phyloP scores from a whole-genome alignment of 352 stramenopile species.

The Phytophthora macrochlamydospora region DNA sequence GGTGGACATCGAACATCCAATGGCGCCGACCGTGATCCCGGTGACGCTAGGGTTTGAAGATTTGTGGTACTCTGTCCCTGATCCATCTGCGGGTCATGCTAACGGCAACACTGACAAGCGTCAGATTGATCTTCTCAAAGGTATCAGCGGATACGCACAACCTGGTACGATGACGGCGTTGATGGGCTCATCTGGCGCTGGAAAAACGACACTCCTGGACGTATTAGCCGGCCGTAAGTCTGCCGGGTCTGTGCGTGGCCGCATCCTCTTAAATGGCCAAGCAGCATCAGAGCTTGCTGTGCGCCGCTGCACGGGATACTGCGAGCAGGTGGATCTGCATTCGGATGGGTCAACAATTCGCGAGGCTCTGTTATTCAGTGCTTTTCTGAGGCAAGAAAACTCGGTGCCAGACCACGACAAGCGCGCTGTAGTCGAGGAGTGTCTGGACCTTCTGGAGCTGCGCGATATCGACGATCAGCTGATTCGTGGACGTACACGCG shows the following conservation, averaged over 20 bases:
- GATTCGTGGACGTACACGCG: conserved; percentile 32
- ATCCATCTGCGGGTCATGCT: conserved; percentile 16
- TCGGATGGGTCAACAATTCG: conserved; percentile 81
- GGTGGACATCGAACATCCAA: neutral
- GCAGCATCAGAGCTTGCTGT: conserved; percentile 28
- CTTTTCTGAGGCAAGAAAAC: conserved; percentile 58
- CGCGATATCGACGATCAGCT: conserved; percentile 26
- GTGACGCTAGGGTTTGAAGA: conserved; percentile 41
- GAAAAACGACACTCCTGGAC: conserved; percentile 94
- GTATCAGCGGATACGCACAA: conserved; percentile 37
- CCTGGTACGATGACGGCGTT: conserved; percentile 58
- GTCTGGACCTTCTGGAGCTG: conserved; percentile 38
- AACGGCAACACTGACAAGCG: conserved; percentile 2
- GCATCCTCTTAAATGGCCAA: conserved; percentile 47
- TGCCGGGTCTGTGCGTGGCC: conserved; percentile 55
- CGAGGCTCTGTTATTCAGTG: conserved; percentile 89
- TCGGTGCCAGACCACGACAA: conserved; percentile 31
- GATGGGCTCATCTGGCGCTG: conserved; percentile 68
- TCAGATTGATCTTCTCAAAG: conserved; percentile 70
- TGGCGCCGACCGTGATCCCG: conserved; percentile 3
- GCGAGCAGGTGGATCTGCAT: conserved; percentile 87
- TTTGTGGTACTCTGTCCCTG: conserved; percentile 37
- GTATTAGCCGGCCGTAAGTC: conserved; percentile 91
- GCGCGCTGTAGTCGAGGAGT: conserved; percentile 33
- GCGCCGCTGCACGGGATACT: conserved; percentile 41